A percentile compares a stretch with the other conserved stretches of the same genome.
These are phyloP conservation scores for Exserohilum turcica DNA, from an alignment of 2,329 filamentous ascomycete genomes.

Conservation along the genomic window DNA sequence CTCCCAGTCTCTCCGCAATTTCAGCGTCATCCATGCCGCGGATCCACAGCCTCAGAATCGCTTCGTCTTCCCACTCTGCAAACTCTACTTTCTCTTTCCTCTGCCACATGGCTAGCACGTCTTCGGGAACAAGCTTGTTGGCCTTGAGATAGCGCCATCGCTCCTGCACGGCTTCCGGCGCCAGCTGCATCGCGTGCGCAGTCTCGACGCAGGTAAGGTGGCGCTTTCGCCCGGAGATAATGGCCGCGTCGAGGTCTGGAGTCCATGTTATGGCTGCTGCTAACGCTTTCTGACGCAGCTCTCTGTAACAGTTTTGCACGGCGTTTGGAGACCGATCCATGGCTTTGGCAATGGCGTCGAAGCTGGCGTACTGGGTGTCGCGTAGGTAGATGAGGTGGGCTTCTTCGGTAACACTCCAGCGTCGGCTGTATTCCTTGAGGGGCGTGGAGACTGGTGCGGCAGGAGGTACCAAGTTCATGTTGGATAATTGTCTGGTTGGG, in stretches of 20 bases:
- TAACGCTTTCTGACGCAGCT: neutral
- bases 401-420: constrained; percentile 14
- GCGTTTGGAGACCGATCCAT: too few relatives aligned
- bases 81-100: constrained; percentile 1
- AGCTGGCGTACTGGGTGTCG: neutral
- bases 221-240: constrained; percentile 11
- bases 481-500: too few relatives aligned
- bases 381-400: constrained; percentile 3
- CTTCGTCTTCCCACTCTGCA: constrained; percentile 10
- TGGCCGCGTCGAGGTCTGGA: constrained; percentile 3
- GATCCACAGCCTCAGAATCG: constrained; percentile 7
- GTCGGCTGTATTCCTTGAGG: neutral
- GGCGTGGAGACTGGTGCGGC: too few relatives aligned
- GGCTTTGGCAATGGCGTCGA: neutral
- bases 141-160: neutral
- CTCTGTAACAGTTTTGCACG: too few relatives aligned
- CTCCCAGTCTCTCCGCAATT: neutral
- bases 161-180: too few relatives aligned
- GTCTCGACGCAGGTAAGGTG: neutral
- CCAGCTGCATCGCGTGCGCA: too few relatives aligned
- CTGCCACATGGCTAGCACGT: constrained; percentile 2
- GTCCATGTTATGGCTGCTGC: constrained; percentile 9
- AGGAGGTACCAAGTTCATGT: neutral
- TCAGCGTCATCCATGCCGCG: constrained; percentile 2
- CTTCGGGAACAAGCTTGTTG: constrained; percentile 10